Percentiles rank a stretch among this genome's conserved stretches.
phyloP scores from a whole-genome alignment of 768 basidiomycete genomes.

The Rhodotorula graminis region DNA sequence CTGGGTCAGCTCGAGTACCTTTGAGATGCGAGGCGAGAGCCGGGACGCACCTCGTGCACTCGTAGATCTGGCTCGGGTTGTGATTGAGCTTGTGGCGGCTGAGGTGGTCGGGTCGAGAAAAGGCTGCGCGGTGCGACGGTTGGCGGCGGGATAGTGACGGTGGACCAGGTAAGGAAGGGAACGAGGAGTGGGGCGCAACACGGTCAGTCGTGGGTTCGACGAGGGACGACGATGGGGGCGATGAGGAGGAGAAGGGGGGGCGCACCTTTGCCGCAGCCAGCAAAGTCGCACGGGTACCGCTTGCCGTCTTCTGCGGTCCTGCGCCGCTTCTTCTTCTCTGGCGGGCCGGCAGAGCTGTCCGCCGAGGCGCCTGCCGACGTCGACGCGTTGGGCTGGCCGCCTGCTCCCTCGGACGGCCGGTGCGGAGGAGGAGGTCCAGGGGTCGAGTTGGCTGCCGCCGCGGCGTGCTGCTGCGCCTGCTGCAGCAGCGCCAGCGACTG shows the following conservation, averaged over 20 bases:
- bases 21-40: not conserved
- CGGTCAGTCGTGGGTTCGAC: not conserved
- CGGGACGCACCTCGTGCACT: slow-evolving; percentile 15
- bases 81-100: slow-evolving; percentile 38
- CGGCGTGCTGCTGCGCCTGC: not conserved
- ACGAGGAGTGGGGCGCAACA: too few species aligned
- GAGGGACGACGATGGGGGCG: not conserved
- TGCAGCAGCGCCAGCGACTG: slow-evolving; percentile 26
- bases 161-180: too few species aligned
- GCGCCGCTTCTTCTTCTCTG: slow-evolving; percentile 24
- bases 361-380: not conserved
- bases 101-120: slow-evolving; percentile 35
- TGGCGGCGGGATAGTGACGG: not conserved
- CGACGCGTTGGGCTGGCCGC: not conserved
- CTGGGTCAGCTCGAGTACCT: too few species aligned
- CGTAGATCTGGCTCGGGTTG: slow-evolving; percentile 26
- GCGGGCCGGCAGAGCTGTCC: not conserved
- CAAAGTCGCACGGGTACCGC: slow-evolving; percentile 27
- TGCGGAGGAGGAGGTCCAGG: not conserved
- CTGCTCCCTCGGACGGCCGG: not conserved
- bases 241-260: not conserved
- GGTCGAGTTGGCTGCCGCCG: not conserved
- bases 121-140: slow-evolving; percentile 19
- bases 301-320: slow-evolving; percentile 28
- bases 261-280: slow-evolving; percentile 32